Evolutionary conservation across 768 basidiomycete species (phyloP).

Genomic region (Pleurotus tuber-regium): DNA sequence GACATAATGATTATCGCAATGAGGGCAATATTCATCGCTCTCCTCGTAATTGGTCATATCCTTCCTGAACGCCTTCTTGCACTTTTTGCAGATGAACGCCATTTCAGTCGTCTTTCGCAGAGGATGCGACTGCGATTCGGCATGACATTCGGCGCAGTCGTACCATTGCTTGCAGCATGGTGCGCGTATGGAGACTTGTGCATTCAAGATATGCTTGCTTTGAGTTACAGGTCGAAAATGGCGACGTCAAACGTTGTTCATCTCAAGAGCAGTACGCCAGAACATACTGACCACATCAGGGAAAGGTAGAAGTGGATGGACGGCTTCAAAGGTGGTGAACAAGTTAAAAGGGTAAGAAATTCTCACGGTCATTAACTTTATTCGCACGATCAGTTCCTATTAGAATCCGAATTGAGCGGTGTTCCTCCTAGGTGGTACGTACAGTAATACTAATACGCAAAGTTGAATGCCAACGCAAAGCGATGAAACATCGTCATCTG

Average conservation of each 20-base stretch:
- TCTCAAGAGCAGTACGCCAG: not conserved
- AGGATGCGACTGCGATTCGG: constrained; percentile 71
- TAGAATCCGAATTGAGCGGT: too few relatives aligned
- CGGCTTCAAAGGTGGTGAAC: not conserved
- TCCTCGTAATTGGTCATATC: constrained; percentile 92
- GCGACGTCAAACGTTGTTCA: not conserved
- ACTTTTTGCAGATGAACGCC: constrained; percentile 83
- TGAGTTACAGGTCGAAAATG: too few relatives aligned
- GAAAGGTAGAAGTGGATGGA: not conserved
- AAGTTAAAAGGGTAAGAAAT: not conserved
- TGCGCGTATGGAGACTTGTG: constrained; percentile 93
- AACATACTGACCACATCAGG: constrained; percentile 6
- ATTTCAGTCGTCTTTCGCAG: constrained; percentile 81
- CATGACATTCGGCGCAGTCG: constrained; percentile 96
- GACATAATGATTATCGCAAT: constrained; percentile 98
- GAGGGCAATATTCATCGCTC: constrained; percentile 96
- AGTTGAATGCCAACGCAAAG: not conserved
- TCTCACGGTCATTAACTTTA: not conserved
- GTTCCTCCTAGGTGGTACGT: too few relatives aligned
- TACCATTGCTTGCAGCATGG: constrained; percentile 99
- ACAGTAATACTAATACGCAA: too few relatives aligned
- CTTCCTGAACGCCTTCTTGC: constrained; percentile 95
- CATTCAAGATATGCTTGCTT: constrained; percentile 96
- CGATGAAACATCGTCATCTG: not conserved
- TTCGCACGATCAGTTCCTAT: not conserved